phyloP scores from a whole-genome alignment of 805 yeast species.

The Komagataella kurtzmanii region DNA sequence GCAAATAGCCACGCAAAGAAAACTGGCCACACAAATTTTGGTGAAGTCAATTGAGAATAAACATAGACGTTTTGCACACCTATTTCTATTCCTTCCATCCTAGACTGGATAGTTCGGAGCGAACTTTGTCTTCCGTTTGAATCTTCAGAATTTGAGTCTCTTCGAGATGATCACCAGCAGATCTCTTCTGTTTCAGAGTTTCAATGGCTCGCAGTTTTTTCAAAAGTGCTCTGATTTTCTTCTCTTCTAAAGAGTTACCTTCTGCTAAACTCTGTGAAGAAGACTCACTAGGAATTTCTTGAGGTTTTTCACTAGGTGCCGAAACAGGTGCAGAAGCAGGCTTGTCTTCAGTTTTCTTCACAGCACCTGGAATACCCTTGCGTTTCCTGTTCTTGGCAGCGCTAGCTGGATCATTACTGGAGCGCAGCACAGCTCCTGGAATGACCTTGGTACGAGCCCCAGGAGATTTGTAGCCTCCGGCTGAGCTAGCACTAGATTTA shows the following conservation, averaged over 20 bases:
- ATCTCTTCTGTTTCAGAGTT: constrained; percentile 73
- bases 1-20: constrained; percentile 50
- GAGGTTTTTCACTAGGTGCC: constrained; percentile 2
- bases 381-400: constrained; percentile 69
- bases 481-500: constrained; percentile 11
- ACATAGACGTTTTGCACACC: not conserved
- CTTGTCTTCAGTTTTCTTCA: constrained; percentile 24
- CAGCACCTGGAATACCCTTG: constrained; percentile 29
- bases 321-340: constrained; percentile 2
- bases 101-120: constrained; percentile 56
- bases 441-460: constrained; percentile 21
- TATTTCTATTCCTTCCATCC: constrained; percentile 37
- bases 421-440: constrained; percentile 34
- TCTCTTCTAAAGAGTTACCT: constrained; percentile 68
- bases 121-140: constrained; percentile 70
- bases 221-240: constrained; percentile 78
- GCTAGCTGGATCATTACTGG: constrained; percentile 16
- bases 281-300: constrained; percentile 8
- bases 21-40: constrained; percentile 50
- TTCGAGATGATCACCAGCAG: constrained; percentile 73
- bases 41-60: constrained; percentile 26
- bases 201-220: constrained; percentile 96
- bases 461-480: constrained; percentile 12
- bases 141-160: constrained; percentile 89
- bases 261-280: constrained; percentile 43